These are phyloP conservation scores for Dichomitus squalens DNA, from an alignment of 1,284 basidiomycete genomes.

Conservation along the genomic window DNA sequence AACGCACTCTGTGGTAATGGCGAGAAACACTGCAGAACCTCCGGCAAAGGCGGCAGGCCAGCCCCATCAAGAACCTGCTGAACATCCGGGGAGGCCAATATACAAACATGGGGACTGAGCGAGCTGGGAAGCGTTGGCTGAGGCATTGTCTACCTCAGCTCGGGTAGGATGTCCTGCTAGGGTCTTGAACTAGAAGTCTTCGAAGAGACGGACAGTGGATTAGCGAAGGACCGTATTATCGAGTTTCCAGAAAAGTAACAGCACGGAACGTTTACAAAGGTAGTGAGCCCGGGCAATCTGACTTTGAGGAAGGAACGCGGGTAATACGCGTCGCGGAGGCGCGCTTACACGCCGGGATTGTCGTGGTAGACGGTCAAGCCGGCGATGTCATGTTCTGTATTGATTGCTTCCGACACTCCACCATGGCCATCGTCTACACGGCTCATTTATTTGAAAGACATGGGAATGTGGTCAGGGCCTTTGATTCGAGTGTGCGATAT, in stretches of 20 bases:
- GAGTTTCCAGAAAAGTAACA: not conserved
- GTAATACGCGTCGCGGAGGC: constrained; percentile 11
- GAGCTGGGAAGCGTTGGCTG: constrained; percentile 62
- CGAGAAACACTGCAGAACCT: constrained; percentile 80
- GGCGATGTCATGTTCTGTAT: not conserved
- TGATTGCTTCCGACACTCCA: not conserved
- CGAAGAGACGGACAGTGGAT: not conserved
- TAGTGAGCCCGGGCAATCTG: not conserved
- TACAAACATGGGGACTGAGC: constrained; percentile 77
- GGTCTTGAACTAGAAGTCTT: not conserved
- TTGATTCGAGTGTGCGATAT: too few relatives aligned
- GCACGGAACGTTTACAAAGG: not conserved
- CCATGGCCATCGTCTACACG: too few relatives aligned
- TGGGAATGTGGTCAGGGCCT: too few relatives aligned
- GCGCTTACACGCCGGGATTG: constrained; percentile 13
- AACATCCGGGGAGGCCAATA: constrained; percentile 71
- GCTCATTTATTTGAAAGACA: not conserved
- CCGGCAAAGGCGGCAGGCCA: constrained; percentile 64
- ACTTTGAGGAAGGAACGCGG: not conserved
- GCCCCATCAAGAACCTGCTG: constrained; percentile 55
- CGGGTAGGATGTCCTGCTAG: not conserved
- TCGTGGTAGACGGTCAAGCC: constrained; percentile 12
- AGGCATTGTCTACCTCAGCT: constrained; percentile 17
- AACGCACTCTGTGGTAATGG: constrained; percentile 68
- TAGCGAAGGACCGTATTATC: not conserved